Percentiles rank a stretch among this genome's conserved stretches.
phyloP scores from a whole-genome alignment of 306 rosid genomes.

The Begonia masoniana region DNA sequence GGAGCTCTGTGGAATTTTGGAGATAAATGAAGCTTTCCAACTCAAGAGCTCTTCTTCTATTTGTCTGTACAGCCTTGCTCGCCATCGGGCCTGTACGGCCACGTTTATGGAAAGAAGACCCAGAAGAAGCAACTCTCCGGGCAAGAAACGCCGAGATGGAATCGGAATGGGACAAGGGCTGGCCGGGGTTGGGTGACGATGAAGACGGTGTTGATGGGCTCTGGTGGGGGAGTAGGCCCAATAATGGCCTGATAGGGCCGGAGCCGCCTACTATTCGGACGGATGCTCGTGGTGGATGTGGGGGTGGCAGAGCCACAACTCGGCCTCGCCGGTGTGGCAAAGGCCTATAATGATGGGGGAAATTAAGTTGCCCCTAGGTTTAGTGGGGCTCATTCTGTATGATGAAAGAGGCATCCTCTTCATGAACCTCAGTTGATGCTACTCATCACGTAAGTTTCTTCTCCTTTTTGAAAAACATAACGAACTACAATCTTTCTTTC shows the following conservation, averaged over 20 bases:
- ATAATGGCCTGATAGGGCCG: conserved; percentile 24
- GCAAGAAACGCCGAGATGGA: conserved; percentile 2
- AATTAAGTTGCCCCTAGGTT: conserved; percentile 67
- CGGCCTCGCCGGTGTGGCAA: conserved; percentile 75
- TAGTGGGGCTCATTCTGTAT: conserved; percentile 76
- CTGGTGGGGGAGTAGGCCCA: conserved; percentile 33
- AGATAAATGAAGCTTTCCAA: conserved; percentile 31
- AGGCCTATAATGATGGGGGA: conserved; percentile 74
- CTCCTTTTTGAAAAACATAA: background rate
- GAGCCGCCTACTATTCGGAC: conserved; percentile 22
- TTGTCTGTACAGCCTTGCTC: conserved; percentile 15
- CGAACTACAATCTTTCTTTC: no score
- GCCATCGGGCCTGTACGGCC: conserved; percentile 12
- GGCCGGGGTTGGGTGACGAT: conserved; percentile 16
- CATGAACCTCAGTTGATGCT: conserved; percentile 11
- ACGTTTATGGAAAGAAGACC: conserved; percentile 10
- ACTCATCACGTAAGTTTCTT: background rate
- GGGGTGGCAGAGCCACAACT: conserved; percentile 53
- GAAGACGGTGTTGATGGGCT: conserved; percentile 15
- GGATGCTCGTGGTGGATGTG: conserved; percentile 23
- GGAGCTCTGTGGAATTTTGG: conserved; percentile 44
- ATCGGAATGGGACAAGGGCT: background rate
- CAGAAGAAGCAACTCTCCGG: conserved; percentile 4
- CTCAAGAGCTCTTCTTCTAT: conserved; percentile 24
- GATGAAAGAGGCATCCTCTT: conserved; percentile 39